A percentile compares a stretch with the other conserved stretches of the same genome.
Conservation (phyloP, 2,329 filamentous ascomycete genomes). For the Hypoxylon sp. region DNA sequence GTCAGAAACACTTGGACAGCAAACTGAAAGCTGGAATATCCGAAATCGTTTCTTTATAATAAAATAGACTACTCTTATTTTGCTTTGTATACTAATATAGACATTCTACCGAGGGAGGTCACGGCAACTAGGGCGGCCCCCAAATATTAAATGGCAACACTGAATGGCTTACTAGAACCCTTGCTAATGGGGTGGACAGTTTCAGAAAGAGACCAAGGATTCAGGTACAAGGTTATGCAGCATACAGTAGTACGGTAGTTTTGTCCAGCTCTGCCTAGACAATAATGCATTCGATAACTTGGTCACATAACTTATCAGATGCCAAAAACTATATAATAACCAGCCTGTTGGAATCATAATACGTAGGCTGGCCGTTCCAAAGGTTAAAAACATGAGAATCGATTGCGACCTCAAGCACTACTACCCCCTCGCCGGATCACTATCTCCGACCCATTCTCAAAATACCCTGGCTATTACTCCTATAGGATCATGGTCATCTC, state of each 20-base stretch:
- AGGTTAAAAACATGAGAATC: slow-evolving; percentile 22
- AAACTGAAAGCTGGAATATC: background rate
- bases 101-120: background rate
- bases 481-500: slow-evolving; percentile 37
- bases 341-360: slow-evolving; percentile 1
- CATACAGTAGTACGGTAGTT: slow-evolving; percentile 17
- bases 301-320: slow-evolving; percentile 9
- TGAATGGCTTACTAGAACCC: slow-evolving; percentile 7
- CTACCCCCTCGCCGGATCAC: slow-evolving; percentile 12
- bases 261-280: slow-evolving; percentile 17
- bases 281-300: slow-evolving; percentile 9
- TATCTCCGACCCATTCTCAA: slow-evolving; percentile 14
- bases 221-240: slow-evolving; percentile 25
- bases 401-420: slow-evolving; percentile 25
- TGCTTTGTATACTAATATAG: background rate
- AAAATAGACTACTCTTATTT: background rate
- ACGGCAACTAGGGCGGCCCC: slow-evolving; percentile 14
- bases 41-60: slow-evolving; percentile 1
- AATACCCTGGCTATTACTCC: slow-evolving; percentile 1
- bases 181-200: slow-evolving; percentile 26
- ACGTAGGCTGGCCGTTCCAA: background rate
- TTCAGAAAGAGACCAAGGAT: slow-evolving; percentile 40
- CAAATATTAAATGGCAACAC: slow-evolving; percentile 17
- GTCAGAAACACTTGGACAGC: background rate
- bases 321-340: background rate